Evolutionary conservation across 495 filamentous ascomycete genomes (phyloP).

Genomic region (Geoglossum glabrum): DNA sequence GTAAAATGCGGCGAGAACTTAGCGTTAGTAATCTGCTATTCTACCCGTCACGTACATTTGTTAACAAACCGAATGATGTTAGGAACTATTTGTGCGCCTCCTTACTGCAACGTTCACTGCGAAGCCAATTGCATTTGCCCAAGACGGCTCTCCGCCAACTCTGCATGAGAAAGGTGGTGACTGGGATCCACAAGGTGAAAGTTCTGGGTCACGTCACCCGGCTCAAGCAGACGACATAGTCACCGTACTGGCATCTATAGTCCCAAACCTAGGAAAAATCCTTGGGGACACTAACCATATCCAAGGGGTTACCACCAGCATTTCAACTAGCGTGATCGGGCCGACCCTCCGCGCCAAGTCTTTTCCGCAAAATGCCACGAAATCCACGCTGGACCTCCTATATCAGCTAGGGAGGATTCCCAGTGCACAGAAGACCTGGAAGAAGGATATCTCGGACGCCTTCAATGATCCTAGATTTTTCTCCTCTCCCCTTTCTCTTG

Average conservation of each 20-base stretch:
- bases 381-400: constrained; percentile 47
- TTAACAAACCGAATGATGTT: neutral
- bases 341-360: constrained; percentile 67
- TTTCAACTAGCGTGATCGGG: constrained; percentile 65
- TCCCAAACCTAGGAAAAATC: constrained; percentile 68
- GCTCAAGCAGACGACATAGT: constrained; percentile 56
- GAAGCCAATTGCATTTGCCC: constrained; percentile 42
- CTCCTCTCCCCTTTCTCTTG: constrained; percentile 34
- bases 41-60: neutral
- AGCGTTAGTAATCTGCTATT: constrained; percentile 36
- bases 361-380: constrained; percentile 73
- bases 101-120: constrained; percentile 84
- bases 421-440: constrained; percentile 75
- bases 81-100: constrained; percentile 79
- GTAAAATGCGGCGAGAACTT: constrained; percentile 80
- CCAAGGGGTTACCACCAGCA: constrained; percentile 48
- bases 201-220: neutral
- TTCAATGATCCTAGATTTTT: constrained; percentile 86
- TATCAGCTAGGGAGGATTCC: constrained; percentile 57
- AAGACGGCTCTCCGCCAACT: constrained; percentile 18
- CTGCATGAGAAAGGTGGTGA: neutral
- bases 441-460: constrained; percentile 75
- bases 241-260: constrained; percentile 53
- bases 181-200: neutral
- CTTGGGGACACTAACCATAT: constrained; percentile 74